Evolutionary conservation across 495 filamentous ascomycete genomes (phyloP), one percentile per base, ranked within the genome.

Genomic region (Neurospora tetrasperma): DNA sequence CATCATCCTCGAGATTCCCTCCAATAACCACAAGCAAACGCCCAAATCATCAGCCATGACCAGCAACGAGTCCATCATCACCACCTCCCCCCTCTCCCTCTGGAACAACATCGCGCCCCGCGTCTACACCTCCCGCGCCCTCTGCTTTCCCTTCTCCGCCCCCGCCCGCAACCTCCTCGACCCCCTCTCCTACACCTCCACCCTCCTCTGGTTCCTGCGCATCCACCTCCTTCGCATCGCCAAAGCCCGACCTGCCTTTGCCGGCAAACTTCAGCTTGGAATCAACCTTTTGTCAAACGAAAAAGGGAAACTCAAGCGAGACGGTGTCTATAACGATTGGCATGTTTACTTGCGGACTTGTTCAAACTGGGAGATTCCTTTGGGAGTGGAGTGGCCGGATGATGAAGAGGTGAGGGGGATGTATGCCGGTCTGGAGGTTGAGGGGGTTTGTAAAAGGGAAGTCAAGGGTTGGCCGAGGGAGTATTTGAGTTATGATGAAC

Each of bases 41-140:
- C 46, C 12, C 20, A 6, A 48, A 0, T 0, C 9, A 48, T 1
- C 44, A 1, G 5, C 4, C 44, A 48, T 48, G 4, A 12, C 20
- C 46, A 54, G 2, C 2, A 48, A 11, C n/a, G 35, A 38, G 35
- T 38, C 27, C 48, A 0, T 16, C 48, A 8, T 31, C 54, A 62
- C 54, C 1, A 62, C 54, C 54, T 23, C 11, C 54, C 27, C 54
- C 12, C 54, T 35, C 54, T 2, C 12, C 54, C 54, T 16, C 54
- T 82, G 76, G 74, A 79, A 82, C 74, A 79, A 82, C 72, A 75
- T 74, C 42, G 76, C 78, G 23, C 78, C 79, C 71, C 79, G 80
- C 6, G 75, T 73, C 48, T 82, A 80, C 74, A 81, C 78, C 70
- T 76, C 78, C 68, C 75, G 77, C 44, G 79, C 76, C n/a, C 78